A percentile compares a stretch with the other conserved stretches of the same genome.
These are phyloP conservation scores for grape (Vitis vinifera) DNA, from an alignment of 164 flowering plant genomes.

Conservation along the genomic window ASM3070453v1 NC_081823.1:6613001-6613500, in stretches of 20 bases:
- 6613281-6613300: slow-evolving; percentile 7
- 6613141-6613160: background rate
- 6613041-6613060: background rate
- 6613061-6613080: slow-evolving; percentile 83
- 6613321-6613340: slow-evolving; percentile 89
- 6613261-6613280: no score
- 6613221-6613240: no score
- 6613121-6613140: slow-evolving; percentile 84
- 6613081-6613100: slow-evolving; percentile 95
- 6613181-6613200: no score
- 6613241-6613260: no score
- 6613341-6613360: slow-evolving; percentile 98
- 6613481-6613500: slow-evolving; percentile 71
- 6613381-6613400: slow-evolving; percentile 95
- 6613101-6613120: slow-evolving; percentile 96
- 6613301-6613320: slow-evolving; percentile 85
- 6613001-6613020: no score
- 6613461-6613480: slow-evolving; percentile 78
- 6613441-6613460: slow-evolving; percentile 73
- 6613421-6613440: slow-evolving; percentile 84
- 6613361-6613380: slow-evolving; percentile 98
- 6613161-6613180: no score
- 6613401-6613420: slow-evolving; percentile 89
- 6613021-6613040: no score
- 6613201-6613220: no score